These are phyloP conservation scores for Fraxinus xanthoxyloides DNA, from an alignment of 305 asterid genomes.

Conservation along the genomic window DNA sequence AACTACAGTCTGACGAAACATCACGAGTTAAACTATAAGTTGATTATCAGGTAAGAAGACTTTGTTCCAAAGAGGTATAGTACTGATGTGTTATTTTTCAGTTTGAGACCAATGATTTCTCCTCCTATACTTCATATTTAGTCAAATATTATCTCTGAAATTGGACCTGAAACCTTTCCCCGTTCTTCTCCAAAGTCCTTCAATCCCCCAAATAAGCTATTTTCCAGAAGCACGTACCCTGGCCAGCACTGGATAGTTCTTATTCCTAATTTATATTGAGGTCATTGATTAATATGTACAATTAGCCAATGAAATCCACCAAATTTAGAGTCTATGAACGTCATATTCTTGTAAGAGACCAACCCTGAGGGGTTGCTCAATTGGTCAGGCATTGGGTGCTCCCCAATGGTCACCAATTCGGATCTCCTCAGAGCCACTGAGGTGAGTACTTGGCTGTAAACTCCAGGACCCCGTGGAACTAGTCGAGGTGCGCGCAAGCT, in stretches of 20 bases:
- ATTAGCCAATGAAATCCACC: neutral
- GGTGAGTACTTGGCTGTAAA: too few species aligned
- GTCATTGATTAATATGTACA: neutral
- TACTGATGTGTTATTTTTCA: neutral
- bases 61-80: neutral
- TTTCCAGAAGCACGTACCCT: neutral
- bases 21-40: neutral
- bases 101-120: neutral
- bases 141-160: neutral
- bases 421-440: too few species aligned
- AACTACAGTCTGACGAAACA: neutral
- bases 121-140: neutral
- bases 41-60: neutral
- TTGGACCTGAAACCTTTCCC: neutral
- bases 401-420: too few species aligned
- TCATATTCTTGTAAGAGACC: neutral
- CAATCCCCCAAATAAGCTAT: neutral
- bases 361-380: too few species aligned
- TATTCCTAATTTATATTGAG: neutral
- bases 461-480: too few species aligned
- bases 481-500: too few species aligned
- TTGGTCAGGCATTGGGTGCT: too few species aligned
- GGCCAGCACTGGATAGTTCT: neutral
- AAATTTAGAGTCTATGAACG: neutral
- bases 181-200: neutral